These are phyloP conservation scores for Penicillium sp. DNA, from an alignment of 2,329 filamentous ascomycete genomes.

Conservation along the genomic window DNA sequence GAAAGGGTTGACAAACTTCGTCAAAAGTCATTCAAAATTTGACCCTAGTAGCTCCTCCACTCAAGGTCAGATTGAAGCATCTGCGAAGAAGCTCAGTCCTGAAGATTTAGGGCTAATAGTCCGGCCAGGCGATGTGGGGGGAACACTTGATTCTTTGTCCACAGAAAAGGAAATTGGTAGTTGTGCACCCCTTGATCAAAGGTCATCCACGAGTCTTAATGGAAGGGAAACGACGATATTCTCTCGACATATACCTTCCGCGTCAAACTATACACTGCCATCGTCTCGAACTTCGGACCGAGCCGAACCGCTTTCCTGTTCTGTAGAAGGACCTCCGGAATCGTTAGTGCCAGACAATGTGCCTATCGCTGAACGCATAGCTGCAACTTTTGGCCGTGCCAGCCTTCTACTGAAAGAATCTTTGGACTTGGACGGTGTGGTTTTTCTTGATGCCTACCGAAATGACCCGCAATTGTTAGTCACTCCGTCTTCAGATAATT, in stretches of 20 bases:
- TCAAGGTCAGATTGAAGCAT: conserved; percentile 6
- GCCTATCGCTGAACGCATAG: conserved; percentile 14
- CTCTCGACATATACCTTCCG: neutral
- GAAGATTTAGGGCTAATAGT: neutral
- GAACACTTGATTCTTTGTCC: neutral
- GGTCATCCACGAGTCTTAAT: neutral
- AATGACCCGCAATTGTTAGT: conserved; percentile 22
- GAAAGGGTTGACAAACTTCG: conserved; percentile 45
- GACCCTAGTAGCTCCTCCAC: conserved; percentile 16
- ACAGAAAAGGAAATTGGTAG: neutral
- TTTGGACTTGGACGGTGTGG: conserved; percentile 35
- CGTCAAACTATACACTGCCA: neutral
- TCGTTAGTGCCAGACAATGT: conserved; percentile 3
- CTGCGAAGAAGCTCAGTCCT: neutral
- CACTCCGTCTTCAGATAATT: neutral
- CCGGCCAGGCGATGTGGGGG: neutral
- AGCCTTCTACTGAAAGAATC: conserved; percentile 38
- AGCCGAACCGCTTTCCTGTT: neutral
- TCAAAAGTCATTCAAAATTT: conserved; percentile 34
- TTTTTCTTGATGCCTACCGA: conserved; percentile 25
- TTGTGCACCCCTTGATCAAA: neutral
- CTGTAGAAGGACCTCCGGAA: neutral
- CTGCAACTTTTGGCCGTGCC: conserved; percentile 37
- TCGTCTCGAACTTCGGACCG: conserved; percentile 2
- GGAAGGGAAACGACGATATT: neutral